phyloP scores from a whole-genome alignment of 1,284 basidiomycete species.

The Schizophyllum amplum region DNA sequence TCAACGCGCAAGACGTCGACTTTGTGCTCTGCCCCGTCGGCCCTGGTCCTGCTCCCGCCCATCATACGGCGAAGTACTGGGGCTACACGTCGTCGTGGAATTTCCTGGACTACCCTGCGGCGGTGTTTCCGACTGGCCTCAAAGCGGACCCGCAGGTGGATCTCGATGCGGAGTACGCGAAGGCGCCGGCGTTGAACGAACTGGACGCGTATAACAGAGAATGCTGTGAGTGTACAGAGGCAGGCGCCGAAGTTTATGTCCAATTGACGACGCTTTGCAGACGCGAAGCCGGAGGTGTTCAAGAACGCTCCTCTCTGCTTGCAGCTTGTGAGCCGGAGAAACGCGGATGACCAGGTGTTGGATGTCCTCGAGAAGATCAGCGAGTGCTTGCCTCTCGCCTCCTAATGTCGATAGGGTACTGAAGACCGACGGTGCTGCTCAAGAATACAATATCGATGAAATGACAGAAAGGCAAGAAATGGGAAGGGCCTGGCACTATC shows the following conservation, averaged over 20 bases:
- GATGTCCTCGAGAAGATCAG: slow-evolving; percentile 8
- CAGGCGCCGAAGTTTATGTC: neutral
- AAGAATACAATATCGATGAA: too few relatives aligned
- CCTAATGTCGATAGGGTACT: neutral
- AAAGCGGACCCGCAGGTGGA: slow-evolving; percentile 6
- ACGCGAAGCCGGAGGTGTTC: slow-evolving; percentile 2
- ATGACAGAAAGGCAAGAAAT: too few relatives aligned
- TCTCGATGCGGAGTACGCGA: slow-evolving; percentile 1
- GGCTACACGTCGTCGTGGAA: slow-evolving; percentile 16
- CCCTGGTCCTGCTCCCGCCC: slow-evolving; percentile 17
- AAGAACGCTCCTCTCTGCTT: slow-evolving; percentile 10
- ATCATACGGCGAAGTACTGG: slow-evolving; percentile 25
- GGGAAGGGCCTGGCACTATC: too few relatives aligned
- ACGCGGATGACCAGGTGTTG: slow-evolving; percentile 8
- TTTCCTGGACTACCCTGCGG: slow-evolving; percentile 13
- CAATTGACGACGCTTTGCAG: neutral
- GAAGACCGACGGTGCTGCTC: neutral
- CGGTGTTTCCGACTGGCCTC: slow-evolving; percentile 13
- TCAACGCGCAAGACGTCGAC: slow-evolving; percentile 20
- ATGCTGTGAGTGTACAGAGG: slow-evolving; percentile 5
- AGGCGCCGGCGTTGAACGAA: slow-evolving; percentile 7
- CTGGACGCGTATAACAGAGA: slow-evolving; percentile 7
- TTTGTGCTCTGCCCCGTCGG: slow-evolving; percentile 23
- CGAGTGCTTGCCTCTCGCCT: slow-evolving; percentile 1
- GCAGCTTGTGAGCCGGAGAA: slow-evolving; percentile 10